Evolutionary conservation across 192 early-diverging fungal genomes (phyloP), one percentile per base, ranked within the genome.

Genomic region (Gamsiella multidivaricata): DNA sequence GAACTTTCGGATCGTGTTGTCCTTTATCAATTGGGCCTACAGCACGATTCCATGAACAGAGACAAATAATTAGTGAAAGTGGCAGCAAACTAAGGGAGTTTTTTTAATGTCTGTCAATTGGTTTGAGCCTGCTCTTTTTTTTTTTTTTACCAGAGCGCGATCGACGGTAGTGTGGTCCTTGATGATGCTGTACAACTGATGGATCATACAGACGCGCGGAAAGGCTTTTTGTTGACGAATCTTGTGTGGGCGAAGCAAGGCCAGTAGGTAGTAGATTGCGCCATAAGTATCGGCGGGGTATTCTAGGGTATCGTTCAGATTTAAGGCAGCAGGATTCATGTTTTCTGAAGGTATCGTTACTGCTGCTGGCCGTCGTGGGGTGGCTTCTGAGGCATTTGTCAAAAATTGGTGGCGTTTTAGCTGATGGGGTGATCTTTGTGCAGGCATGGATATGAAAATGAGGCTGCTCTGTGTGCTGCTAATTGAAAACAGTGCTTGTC

Each of bases 131-230:
- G n/a, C n/a, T 53, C 0, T 23, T 28, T 6, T 53, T 26, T 26
- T 53, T 7, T 23, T 8, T 34, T 58, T 82, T 82, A 85, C 84
- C 45, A 85, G 51, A 37, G 82, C 63, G 33, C 82, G 52, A 58
- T 85, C 84, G 2, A 85, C 82, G 1, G 68, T 37, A 3, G 84
- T 83, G 34, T 81, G 68, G 46, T 85, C 80, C 2, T 53, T 26
- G 18, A 81, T 23, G 11, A 85, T 63, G 20, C 76, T 73, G 41
- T 85, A 85, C 28, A 85, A 41, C 65, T 85, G 84, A 11, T 85
- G 84, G 23, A 83, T 17, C 61, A 85, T 71, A 34, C 84, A 85
- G 1, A 81, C 61, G 2, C 65, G 50, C 0, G 79, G 75, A 50
- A 81, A 69, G 28, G 36, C 36, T 23, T 78, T 78, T 26, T 64